These are phyloP conservation scores for Triadica sebifera DNA, from an alignment of 345 rosid genomes.

Conservation along the genomic window DNA sequence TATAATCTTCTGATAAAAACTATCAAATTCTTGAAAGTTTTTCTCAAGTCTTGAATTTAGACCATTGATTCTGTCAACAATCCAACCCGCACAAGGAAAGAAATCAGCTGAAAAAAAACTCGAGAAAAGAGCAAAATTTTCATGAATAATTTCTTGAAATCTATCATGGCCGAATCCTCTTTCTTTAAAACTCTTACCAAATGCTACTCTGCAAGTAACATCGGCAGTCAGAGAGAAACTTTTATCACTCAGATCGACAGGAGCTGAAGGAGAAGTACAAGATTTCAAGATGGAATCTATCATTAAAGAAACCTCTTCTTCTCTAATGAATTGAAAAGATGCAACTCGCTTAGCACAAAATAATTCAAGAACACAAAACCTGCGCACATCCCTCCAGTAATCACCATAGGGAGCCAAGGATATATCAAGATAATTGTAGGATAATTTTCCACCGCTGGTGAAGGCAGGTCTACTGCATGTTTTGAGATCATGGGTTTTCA, in stretches of 20 bases:
- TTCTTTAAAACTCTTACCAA: background rate
- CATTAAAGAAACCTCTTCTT: background rate
- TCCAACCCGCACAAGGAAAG: background rate
- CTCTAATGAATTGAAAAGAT: background rate
- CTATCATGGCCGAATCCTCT: background rate
- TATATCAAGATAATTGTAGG: background rate
- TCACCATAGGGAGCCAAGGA: background rate
- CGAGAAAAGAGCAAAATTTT: background rate
- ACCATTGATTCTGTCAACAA: background rate
- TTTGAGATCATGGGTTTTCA: background rate
- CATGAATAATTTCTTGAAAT: background rate
- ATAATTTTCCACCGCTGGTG: background rate
- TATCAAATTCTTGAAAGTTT: no score
- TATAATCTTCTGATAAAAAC: no score
- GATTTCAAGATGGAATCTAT: background rate
- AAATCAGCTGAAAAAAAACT: background rate
- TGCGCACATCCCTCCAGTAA: background rate
- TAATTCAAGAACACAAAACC: conserved; percentile 4
- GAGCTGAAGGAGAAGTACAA: background rate
- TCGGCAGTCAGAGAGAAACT: background rate
- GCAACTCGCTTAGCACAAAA: background rate
- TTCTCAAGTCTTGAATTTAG: no score
- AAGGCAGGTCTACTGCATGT: background rate
- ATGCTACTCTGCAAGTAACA: background rate
- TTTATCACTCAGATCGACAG: background rate